phyloP scores from a whole-genome alignment of 2,329 filamentous ascomycete species.

The Shiraia sp. region DNA sequence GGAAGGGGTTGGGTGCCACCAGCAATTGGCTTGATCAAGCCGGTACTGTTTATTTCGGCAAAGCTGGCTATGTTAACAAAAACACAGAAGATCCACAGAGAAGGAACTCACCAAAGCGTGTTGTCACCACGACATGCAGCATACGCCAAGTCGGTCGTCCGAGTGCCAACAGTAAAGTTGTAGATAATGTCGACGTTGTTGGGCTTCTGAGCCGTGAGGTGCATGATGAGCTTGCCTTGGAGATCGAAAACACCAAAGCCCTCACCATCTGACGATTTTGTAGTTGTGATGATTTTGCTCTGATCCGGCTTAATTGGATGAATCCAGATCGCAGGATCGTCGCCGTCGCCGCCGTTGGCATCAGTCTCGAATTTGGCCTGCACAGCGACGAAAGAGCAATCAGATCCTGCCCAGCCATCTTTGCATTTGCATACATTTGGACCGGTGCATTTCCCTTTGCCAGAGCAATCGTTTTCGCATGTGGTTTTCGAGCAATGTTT shows the following conservation, averaged over 20 bases:
- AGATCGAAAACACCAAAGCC: slow-evolving; percentile 57
- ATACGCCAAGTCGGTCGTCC: slow-evolving; percentile 54
- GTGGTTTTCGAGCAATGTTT: slow-evolving; percentile 20
- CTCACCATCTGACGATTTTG: slow-evolving; percentile 55
- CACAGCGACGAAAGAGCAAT: slow-evolving; percentile 34
- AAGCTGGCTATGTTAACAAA: slow-evolving; percentile 40
- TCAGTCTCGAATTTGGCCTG: slow-evolving; percentile 38
- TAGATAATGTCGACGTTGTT: slow-evolving; percentile 62
- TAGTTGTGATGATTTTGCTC: slow-evolving; percentile 58
- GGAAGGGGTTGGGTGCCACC: slow-evolving; percentile 55
- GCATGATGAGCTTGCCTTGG: slow-evolving; percentile 53
- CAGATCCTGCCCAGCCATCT: slow-evolving; percentile 28
- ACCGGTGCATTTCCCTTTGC: slow-evolving; percentile 29
- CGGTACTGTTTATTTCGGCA: slow-evolving; percentile 55
- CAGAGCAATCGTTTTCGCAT: slow-evolving; percentile 33
- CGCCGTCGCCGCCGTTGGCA: slow-evolving; percentile 38
- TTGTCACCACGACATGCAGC: slow-evolving; percentile 57
- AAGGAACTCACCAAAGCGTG: slow-evolving; percentile 54
- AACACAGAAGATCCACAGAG: background rate
- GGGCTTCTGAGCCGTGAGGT: slow-evolving; percentile 51
- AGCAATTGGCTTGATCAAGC: slow-evolving; percentile 48
- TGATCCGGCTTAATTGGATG: slow-evolving; percentile 38
- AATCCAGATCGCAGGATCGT: slow-evolving; percentile 40
- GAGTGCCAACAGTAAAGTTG: slow-evolving; percentile 49
- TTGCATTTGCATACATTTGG: slow-evolving; percentile 33